Conservation (phyloP, 148 eudicot species). For the Vaccinium myrtillus region DNA sequence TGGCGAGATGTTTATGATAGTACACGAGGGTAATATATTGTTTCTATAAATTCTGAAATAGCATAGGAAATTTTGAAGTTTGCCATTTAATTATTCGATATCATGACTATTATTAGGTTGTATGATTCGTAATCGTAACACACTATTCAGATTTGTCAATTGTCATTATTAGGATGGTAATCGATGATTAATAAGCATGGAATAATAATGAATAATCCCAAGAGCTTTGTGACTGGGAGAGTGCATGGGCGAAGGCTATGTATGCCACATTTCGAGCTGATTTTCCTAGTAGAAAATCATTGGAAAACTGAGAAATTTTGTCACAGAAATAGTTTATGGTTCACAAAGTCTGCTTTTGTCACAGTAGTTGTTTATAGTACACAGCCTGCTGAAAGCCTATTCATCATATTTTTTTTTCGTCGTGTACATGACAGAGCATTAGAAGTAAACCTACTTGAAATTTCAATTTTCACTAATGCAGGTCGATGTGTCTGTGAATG, state of each 20-base stretch:
- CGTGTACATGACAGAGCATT: neutral
- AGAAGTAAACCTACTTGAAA: neutral
- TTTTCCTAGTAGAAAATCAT: neutral
- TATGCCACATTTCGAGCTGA: neutral
- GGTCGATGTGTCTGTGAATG: conserved; percentile 74
- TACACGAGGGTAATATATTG: neutral
- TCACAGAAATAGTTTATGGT: neutral
- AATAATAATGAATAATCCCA: neutral
- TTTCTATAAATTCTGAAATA: neutral
- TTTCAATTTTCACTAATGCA: conserved; percentile 23
- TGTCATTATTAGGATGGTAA: neutral
- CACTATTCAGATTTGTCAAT: neutral
- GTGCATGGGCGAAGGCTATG: neutral
- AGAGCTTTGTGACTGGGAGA: neutral
- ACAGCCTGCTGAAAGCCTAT: neutral
- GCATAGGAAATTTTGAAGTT: neutral
- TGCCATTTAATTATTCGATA: neutral
- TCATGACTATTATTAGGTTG: neutral
- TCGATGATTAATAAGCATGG: neutral
- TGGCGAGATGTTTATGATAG: neutral
- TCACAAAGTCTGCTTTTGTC: neutral
- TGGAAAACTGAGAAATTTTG: neutral
- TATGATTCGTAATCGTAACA: neutral
- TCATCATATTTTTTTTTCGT: neutral
- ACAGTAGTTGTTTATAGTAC: neutral